These are phyloP conservation scores for Naganishia vishniacii DNA, from an alignment of 768 basidiomycete genomes.

Conservation along the genomic window DNA sequence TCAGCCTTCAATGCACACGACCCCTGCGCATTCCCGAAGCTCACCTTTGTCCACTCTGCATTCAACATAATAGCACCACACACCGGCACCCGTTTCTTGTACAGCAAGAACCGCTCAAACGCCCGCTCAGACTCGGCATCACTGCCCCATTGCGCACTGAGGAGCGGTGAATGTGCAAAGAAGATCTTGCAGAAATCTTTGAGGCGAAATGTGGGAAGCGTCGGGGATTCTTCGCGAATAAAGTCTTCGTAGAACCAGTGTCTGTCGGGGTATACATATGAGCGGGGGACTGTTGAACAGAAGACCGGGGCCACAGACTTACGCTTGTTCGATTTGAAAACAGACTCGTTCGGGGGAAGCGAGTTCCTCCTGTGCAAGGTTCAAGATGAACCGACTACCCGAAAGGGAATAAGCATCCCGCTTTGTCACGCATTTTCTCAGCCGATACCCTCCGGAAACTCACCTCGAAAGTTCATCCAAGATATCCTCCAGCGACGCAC, in stretches of 20 bases:
- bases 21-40: constrained; percentile 10
- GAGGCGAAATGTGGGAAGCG: constrained; percentile 77
- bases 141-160: constrained; percentile 67
- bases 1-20: not conserved
- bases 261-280: no score
- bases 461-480: not conserved
- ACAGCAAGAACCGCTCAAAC: constrained; percentile 70
- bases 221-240: constrained; percentile 81
- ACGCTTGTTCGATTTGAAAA: constrained; percentile 99
- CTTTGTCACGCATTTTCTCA: constrained; percentile 43
- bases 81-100: constrained; percentile 93
- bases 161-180: constrained; percentile 66
- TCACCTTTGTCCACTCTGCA: constrained; percentile 83
- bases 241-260: constrained; percentile 99
- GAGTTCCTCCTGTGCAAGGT: constrained; percentile 88
- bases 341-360: constrained; percentile 85
- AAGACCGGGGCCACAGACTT: constrained; percentile 48
- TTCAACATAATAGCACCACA: constrained; percentile 97
- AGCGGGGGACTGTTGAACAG: constrained; percentile 18
- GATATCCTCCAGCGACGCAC: no score
- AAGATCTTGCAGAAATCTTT: constrained; percentile 90
- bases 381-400: constrained; percentile 84
- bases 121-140: constrained; percentile 60
- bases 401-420: not conserved
- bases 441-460: constrained; percentile 13